Base-by-base conservation (phyloP, 2,329 filamentous ascomycete species). In the Rasamsonia emersonii region DNA sequence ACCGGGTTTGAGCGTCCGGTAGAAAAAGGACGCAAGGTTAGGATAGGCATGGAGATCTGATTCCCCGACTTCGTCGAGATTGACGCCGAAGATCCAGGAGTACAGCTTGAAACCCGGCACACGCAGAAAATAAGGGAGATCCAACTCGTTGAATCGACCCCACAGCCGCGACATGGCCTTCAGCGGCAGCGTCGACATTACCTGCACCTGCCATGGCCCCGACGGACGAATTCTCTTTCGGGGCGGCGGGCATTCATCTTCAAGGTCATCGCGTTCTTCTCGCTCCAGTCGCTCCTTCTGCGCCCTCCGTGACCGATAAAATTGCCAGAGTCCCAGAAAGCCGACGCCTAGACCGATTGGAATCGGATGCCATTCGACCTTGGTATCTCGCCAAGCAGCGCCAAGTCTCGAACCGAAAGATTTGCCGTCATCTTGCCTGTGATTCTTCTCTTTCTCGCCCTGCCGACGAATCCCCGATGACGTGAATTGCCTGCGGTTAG, bases 21-120 rank as follows among this genome's bases (percentile, higher is more conserved):
- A 98, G 68, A 98, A 98, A 70, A 98, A 98, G 37, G 89, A 77
- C 4, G 89, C 86, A 24, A 98, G 76, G 54, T 98, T 98, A 13
- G 86, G 84, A 56, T 91, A 98, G 28, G 74, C 75, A 55, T 84
- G 86, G 13, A 98, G 75, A 49, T 98, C 91, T 11, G 80, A 76
- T 54, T 98, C 88, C 18, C 79, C 75, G 11, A 95, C 79, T 64
- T 98, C 91, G 37, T 80, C 74, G 36, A 98, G 73, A 56, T 82
- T 82, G 51, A 93, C 88, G n/a, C 86, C 88, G 50, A 95, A 95
- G 21, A 89, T 72, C 65, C 73, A 93, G 1, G 86, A 80, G 59
- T 95, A 95, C 1, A 95, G 73, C 56, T 84, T 89, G 65, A 95
- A 94, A 9, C 88, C 88, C 1, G 88, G 86, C 1, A 89, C 73